Base-by-base conservation (phyloP, 805 yeast species). In the Blastobotrys chiropterorum region DNA sequence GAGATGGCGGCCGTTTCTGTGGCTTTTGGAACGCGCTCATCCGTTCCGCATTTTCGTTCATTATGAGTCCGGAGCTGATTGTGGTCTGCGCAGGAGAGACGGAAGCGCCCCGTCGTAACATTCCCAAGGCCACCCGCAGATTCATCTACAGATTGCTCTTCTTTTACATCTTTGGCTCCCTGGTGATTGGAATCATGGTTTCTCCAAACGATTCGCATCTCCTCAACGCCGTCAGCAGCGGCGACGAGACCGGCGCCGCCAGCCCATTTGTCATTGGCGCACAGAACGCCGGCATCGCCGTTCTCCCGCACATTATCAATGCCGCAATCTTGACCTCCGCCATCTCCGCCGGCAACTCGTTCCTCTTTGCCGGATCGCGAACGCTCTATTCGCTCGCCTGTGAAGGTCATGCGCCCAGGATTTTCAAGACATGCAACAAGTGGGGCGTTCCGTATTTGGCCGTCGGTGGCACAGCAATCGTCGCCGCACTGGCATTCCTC, bases 1-100 rank as follows among this genome's bases (percentile, higher is more conserved):
- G 88, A 21, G 65, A 68, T 52, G 75, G 85, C 26, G 90, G 88
- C 45, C 75, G 75, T 55, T 82, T 85, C 65, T 67, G 80, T 31
- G 87, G 84, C 14, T 67, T 85, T 20, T 53, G 85, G 44, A 78
- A 83, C 3, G 88, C 90, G 1, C 67, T 82, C 4, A 68, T 83
- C 48, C 79, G 85, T 30, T 82, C 89, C 0, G 75, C 89, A 0
- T 87, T 85, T 68, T 86, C 94, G 0, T 87, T 83, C 61, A 81
- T 85, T 53, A 92, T 95, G 0, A 83, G 89, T 0, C 73, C 82
- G 51, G 96, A 87, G 59, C 82, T 86, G 67, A 89, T 88, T n/a
- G 80, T 87, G 54, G 81, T 87, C 53, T 90, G 94, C 1, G 89
- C 92, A 1, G 86, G 90, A 67, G 96, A 87, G 66, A 85, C 92